These are phyloP conservation scores for Talaromyces funiculosus DNA, from an alignment of 2,329 filamentous ascomycete genomes.

Conservation along the genomic window DNA sequence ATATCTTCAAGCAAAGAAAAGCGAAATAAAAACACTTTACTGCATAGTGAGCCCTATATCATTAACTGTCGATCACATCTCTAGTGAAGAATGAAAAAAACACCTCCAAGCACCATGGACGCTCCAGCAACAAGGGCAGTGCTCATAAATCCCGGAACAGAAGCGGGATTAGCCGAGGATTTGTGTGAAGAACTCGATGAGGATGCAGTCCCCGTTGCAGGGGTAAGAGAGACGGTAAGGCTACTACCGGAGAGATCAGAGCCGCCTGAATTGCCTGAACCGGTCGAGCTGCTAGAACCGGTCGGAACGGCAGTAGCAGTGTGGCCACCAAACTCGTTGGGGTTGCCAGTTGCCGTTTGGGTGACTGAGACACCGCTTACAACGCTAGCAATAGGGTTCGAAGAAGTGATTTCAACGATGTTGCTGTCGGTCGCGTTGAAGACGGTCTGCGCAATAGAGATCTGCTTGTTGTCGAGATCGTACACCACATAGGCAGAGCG, in stretches of 20 bases:
- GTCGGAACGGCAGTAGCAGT: background rate
- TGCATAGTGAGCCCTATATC: background rate
- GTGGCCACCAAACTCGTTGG: background rate
- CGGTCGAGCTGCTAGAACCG: background rate
- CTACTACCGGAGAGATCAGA: background rate
- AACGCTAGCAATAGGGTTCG: slow-evolving; percentile 6
- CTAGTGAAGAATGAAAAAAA: slow-evolving; percentile 9
- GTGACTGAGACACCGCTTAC: slow-evolving; percentile 20
- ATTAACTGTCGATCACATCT: background rate
- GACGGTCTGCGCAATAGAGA: slow-evolving; percentile 61
- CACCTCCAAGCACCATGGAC: slow-evolving; percentile 7
- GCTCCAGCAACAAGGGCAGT: slow-evolving; percentile 1
- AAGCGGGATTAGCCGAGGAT: background rate
- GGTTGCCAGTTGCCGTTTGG: slow-evolving; percentile 22
- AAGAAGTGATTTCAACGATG: slow-evolving; percentile 12
- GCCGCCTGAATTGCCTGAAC: background rate
- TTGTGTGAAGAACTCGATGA: background rate
- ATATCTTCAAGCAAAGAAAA: background rate
- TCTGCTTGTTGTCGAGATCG: slow-evolving; percentile 62
- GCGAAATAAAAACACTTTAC: background rate
- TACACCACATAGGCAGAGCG: slow-evolving; percentile 68
- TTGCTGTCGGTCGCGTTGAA: slow-evolving; percentile 42
- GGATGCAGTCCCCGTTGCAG: background rate
- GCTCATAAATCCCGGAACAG: slow-evolving; percentile 5
- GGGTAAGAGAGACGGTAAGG: background rate